Base-by-base conservation (phyloP, 306 rosid species). In the Sechiopsis laciniata region DNA sequence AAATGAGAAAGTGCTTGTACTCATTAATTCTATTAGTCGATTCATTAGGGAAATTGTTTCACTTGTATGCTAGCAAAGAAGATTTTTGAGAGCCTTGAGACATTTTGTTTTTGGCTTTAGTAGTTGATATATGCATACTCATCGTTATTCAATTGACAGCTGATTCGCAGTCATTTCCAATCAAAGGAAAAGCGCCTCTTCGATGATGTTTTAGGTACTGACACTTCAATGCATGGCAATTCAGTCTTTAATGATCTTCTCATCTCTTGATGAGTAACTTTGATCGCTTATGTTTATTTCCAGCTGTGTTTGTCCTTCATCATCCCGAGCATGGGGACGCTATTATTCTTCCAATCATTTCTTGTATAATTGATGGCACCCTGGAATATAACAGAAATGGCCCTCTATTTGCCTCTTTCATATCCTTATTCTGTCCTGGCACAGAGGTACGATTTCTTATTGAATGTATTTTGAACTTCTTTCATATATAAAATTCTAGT, bases 241-340 rank as follows among this genome's bases (percentile, higher is more conserved):
- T 83, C 76, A 42, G 13, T 42, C 19, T 68, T 2, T 14, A 68
- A 48, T 2, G 16, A 13, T 68, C 57, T 48, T 21, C 14, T 46
- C 19, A 6, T 67, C 55, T 48, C 20, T 68, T 74, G 69, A 57
- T 88, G 80, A 87, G 81, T 78, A 70, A 50, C 2, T 37, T 79
- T 59, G 63, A 26, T 82, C 20, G 85, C 65, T 62, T 9, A 24
- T 58, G 48, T 32, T 16, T 62, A 15, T 32, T 32, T 88, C 80
- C 96, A 94, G 98, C 98, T 9, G 87, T 88, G 37, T 90, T 94
- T 89, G 94, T 94, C 37, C 94, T 90, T 83, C 90, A 94, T 80
- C 98, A 94, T 85, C 98, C 98, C 11, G 98, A 94, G 88, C 97
- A 94, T 46, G 98, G 98, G 64, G 97, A 94, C 79, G 94, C 96